These are phyloP conservation scores for Saturnispora zaruensis DNA, from an alignment of 805 yeast genomes.

Conservation along the genomic window DNA sequence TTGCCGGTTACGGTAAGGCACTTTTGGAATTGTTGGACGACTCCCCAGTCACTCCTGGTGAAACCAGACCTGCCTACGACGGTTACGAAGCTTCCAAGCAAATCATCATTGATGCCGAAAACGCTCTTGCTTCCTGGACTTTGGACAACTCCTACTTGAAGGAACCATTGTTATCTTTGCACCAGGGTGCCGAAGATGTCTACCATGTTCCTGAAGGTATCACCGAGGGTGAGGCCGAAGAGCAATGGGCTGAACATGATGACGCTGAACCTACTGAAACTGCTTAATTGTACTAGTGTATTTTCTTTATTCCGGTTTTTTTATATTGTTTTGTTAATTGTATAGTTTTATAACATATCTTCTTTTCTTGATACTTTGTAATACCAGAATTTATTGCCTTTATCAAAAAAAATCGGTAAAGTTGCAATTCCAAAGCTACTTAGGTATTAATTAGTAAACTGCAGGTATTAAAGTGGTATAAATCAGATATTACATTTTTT, in stretches of 20 bases:
- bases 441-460: no score
- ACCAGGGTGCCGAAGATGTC: constrained; percentile 36
- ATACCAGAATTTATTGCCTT: neutral
- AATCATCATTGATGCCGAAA: constrained; percentile 94
- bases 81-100: constrained; percentile 98
- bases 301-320: constrained; percentile 1
- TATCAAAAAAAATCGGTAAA: no score
- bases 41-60: constrained; percentile 98
- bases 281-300: neutral
- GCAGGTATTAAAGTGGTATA: neutral
- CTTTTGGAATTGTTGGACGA: constrained; percentile 92
- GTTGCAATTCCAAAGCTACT: no score
- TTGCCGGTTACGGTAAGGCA: constrained; percentile 99
- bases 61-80: constrained; percentile 95
- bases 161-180: constrained; percentile 64
- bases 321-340: neutral
- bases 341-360: neutral
- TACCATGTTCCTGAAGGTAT: constrained; percentile 61
- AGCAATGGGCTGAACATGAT: constrained; percentile 14
- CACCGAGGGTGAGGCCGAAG: constrained; percentile 29
- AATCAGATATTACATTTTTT: neutral
- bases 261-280: constrained; percentile 10
- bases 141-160: constrained; percentile 90
- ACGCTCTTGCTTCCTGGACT: constrained; percentile 94
- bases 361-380: neutral